Base-by-base conservation (phyloP, 768 basidiomycete species). In the Tricholomella constricta region DNA sequence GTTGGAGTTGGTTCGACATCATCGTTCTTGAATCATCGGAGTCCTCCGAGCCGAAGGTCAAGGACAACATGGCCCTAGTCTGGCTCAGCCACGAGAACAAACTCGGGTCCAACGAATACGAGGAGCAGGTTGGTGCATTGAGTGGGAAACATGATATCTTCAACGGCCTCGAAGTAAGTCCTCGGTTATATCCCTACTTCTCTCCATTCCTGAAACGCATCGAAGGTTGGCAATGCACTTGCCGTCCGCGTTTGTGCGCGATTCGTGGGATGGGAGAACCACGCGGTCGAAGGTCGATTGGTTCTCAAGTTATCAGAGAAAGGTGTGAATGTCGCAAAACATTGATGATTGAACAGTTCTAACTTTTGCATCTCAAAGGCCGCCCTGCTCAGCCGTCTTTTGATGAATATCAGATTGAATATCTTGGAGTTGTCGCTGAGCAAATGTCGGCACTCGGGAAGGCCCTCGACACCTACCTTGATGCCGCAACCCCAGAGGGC, bases 1-100 rank as follows among this genome's bases (percentile, higher is more conserved):
- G 61, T 26, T 70, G 68, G 65, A 69, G 64, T 38, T 72, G 70
- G 69, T 72, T 68, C 51, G 69, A 72, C 51, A 48, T 72, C 10
- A 59, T 66, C 43, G 57, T 72, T 44, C 63, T 70, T 11, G 62
- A 64, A 20, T 64, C 55, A 10, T 53, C 65, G 2, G 57, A 63
- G 14, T 48, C 61, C 6, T 57, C 53, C 9, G 42, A 53, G 17
- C 67, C 67, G 2, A 62, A 58, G 27, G 60, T 62, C 15, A 69
- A 63, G 44, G 59, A 69, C 48, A 64, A 63, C 3, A 52, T 59
- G 4, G 54, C 58, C 9, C 54, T 70, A 6, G 63, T 68, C 10
- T 72, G 70, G 69, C 8, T 54, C 9, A 67, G 66, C 49, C 69
- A 72, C 45, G 53, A 60, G 26, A 62, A 65, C n/a, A 52, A 56